Evolutionary conservation across 805 yeast genomes (phyloP).

Genomic region (Hanseniaspora hatyaiensis): DNA sequence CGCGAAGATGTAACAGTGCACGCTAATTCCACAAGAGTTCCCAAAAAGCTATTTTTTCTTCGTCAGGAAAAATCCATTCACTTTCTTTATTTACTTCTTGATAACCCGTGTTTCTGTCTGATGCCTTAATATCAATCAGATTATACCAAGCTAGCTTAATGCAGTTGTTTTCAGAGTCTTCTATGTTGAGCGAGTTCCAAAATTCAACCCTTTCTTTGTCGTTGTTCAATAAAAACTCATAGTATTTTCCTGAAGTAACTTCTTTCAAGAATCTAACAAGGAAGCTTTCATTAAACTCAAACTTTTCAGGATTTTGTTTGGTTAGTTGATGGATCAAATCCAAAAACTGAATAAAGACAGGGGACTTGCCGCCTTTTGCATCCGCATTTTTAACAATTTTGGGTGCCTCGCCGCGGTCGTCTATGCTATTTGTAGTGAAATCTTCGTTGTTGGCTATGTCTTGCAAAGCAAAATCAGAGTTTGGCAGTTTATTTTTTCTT

Average conservation of each 20-base stretch:
- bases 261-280: conserved; percentile 77
- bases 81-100: conserved; percentile 26
- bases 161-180: conserved; percentile 38
- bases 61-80: conserved; percentile 41
- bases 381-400: background rate
- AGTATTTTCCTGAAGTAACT: conserved; percentile 86
- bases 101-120: conserved; percentile 27
- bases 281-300: conserved; percentile 84
- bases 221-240: conserved; percentile 68
- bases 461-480: background rate
- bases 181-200: conserved; percentile 34
- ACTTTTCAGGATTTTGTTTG: conserved; percentile 55
- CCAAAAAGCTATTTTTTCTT: conserved; percentile 27
- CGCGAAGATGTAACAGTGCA: background rate
- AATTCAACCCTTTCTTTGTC: conserved; percentile 47
- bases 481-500: background rate
- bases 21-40: conserved; percentile 6
- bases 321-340: conserved; percentile 77
- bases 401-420: background rate
- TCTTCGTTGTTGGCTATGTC: background rate
- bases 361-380: conserved; percentile 43
- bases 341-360: conserved; percentile 85
- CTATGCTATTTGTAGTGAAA: background rate
- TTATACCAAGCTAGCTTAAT: conserved; percentile 73
- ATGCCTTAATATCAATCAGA: conserved; percentile 53